Percentiles rank a stretch among this genome's conserved stretches.
Conservation (phyloP, 805 yeast species). For the Candida mattraensis region DNA sequence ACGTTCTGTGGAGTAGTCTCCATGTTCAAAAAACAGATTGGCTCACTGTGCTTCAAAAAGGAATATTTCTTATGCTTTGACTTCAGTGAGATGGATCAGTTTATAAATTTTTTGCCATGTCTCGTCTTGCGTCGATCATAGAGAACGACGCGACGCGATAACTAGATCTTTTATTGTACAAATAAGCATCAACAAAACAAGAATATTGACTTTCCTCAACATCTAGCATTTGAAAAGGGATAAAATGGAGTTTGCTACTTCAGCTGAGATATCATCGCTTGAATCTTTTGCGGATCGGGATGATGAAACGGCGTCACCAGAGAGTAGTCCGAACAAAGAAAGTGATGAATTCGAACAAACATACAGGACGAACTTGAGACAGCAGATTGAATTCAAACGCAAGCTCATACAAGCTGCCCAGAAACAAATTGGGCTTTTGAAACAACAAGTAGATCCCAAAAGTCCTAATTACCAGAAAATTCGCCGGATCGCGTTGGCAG, state of each 20-base stretch:
- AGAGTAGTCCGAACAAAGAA: background rate
- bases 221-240: no score
- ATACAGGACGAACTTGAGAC: constrained; percentile 20
- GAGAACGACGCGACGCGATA: constrained; percentile 8
- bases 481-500: constrained; percentile 24
- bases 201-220: background rate
- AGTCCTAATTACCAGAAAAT: constrained; percentile 2
- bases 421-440: constrained; percentile 15
- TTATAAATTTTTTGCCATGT: constrained; percentile 2
- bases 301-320: no score
- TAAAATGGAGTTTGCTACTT: no score
- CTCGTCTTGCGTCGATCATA: constrained; percentile 5
- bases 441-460: background rate
- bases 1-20: constrained; percentile 36
- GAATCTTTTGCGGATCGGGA: no score
- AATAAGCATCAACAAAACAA: background rate
- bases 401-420: constrained; percentile 21
- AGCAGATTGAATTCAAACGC: constrained; percentile 25
- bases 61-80: no score
- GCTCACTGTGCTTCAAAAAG: no score
- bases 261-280: no score
- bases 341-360: constrained; percentile 10
- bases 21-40: constrained; percentile 29
- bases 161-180: no score
- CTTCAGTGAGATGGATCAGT: no score